Base-by-base conservation (phyloP, 495 filamentous ascomycete species). In the Umbilicaria muhlenbergii region DNA sequence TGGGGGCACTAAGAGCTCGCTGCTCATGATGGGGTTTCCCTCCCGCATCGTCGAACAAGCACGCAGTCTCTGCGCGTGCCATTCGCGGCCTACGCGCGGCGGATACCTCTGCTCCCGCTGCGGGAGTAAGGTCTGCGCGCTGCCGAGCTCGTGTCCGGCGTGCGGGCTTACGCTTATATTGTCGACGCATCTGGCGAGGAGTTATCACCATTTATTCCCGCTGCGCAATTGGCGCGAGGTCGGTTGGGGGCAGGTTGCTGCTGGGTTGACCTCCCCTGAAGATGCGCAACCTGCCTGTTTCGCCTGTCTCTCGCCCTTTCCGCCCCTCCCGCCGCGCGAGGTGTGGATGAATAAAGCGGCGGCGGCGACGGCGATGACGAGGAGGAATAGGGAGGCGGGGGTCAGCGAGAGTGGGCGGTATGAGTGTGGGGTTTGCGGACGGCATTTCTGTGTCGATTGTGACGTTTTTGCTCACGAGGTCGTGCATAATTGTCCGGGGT, bases 21-120 rank as follows among this genome's bases (percentile, higher is more conserved):
- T 96, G 28, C 71, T 99, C 12, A 92, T 87, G 83, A 96, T 96
- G 92, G 92, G 91, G 3, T 99, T 99, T 52, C 91, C 91, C n/a
- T 88, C 81, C 37, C 77, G 91, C 13, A 81, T 81, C n/a, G 75
- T 87, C 39, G 84, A 86, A 43, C 65, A 74, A 13, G 65, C 62
- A 17, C 75, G 80, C 40, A 77, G 75, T n/a, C 74, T 91, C 38
- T 98, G 91, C 55, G 87, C 88, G 24, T 98, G 91, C 52, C 92
- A 99, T 63, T 80, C 78, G 44, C 78, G 78, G 34, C 80, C 87
- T 16, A 84, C 74, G 11, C 71, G 79, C 31, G 86, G 87, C n/a
- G 89, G 91, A 0, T 99, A 96, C 61, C 61, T 78, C 16, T 99
- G 91, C 66, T 87, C 86, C 13, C 71, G 91, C 42, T 98, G 91